A percentile compares a stretch with the other conserved stretches of the same genome.
These are phyloP conservation scores for Anthracocystis panici-leucophaei DNA, from an alignment of 1,284 basidiomycete genomes.

Conservation along the genomic window DNA sequence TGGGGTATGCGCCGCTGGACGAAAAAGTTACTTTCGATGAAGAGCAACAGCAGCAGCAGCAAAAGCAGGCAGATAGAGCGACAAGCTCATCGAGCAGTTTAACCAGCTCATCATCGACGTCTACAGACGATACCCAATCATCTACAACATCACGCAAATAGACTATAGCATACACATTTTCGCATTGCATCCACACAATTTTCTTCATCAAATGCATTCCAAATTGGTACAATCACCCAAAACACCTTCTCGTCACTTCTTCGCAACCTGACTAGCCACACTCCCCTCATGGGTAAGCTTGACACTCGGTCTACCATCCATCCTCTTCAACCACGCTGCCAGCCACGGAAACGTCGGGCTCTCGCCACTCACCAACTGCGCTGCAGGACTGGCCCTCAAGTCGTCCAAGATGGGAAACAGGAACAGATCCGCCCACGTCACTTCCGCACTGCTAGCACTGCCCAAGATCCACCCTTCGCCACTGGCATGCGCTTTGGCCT, in stretches of 20 bases:
- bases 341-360: slow-evolving; percentile 26
- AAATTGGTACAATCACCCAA: too few relatives aligned
- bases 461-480: slow-evolving; percentile 20
- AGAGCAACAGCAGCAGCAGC: slow-evolving; percentile 16
- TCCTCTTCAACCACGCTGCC: slow-evolving; percentile 22
- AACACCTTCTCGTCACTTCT: not conserved
- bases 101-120: not conserved
- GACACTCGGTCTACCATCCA: slow-evolving; percentile 29
- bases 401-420: slow-evolving; percentile 47
- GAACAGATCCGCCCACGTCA: slow-evolving; percentile 50
- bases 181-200: not conserved
- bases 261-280: slow-evolving; percentile 9
- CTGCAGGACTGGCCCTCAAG: slow-evolving; percentile 19
- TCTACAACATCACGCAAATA: slow-evolving; percentile 4
- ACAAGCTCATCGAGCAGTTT: not conserved
- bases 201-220: too few relatives aligned
- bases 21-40: slow-evolving; percentile 5
- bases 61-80: not conserved
- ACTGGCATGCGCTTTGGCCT: slow-evolving; percentile 6
- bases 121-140: not conserved
- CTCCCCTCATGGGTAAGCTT: slow-evolving; percentile 15
- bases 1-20: slow-evolving; percentile 37
- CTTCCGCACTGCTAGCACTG: not conserved
- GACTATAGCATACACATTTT: not conserved
- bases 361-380: slow-evolving; percentile 13